phyloP scores from a whole-genome alignment of 805 yeast genomes.

The Grigorovia jiainica region DNA sequence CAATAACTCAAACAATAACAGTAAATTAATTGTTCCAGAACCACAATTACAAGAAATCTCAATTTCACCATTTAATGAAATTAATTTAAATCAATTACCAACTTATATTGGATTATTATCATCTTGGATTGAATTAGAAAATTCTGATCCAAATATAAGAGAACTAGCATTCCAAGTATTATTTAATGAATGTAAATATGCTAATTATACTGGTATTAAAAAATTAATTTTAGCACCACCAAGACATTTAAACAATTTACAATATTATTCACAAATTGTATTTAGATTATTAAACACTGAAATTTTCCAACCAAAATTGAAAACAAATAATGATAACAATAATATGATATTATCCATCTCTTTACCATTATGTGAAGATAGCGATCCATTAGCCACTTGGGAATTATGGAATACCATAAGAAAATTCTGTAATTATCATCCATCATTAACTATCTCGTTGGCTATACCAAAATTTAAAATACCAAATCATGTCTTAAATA shows the following conservation, averaged over 20 bases:
- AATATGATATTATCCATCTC: conserved; percentile 37
- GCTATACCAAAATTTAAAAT: conserved; percentile 58
- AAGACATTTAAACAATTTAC: conserved; percentile 41
- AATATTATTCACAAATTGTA: conserved; percentile 39
- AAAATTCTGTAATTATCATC: conserved; percentile 43
- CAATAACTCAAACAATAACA: neutral
- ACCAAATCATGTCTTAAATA: conserved; percentile 39
- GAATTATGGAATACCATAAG: conserved; percentile 65
- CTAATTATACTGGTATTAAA: conserved; percentile 47
- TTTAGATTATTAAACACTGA: conserved; percentile 20
- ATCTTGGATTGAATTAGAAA: conserved; percentile 63
- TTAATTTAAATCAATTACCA: conserved; percentile 5
- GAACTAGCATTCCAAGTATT: conserved; percentile 49
- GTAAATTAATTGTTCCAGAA: conserved; percentile 17
- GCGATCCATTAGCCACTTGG: conserved; percentile 55
- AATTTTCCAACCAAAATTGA: conserved; percentile 2
- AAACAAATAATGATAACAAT: neutral
- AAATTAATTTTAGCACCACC: conserved; percentile 59
- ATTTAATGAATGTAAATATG: conserved; percentile 48
- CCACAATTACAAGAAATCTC: conserved; percentile 28
- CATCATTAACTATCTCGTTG: conserved; percentile 56
- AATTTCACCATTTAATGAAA: conserved; percentile 22
- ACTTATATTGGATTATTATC: conserved; percentile 48
- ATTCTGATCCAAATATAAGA: conserved; percentile 38
- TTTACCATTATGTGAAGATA: conserved; percentile 40